Conservation (phyloP, 2,329 filamentous ascomycete genomes). For the Anthostomella pinea region DNA sequence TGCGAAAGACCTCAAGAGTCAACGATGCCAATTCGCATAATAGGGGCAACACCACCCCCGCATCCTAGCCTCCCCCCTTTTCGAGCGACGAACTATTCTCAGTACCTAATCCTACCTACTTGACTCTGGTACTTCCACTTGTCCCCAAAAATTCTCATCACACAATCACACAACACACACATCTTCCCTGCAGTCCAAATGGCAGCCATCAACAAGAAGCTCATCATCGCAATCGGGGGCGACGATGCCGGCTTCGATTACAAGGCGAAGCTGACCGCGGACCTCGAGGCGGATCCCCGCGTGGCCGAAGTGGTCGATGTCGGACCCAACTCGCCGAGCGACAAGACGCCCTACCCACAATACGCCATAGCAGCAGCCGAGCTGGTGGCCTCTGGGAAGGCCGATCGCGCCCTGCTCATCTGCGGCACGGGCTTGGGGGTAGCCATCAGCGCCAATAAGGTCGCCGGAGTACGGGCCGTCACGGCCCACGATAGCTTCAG, state of each 20-base stretch:
- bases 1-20: too few relatives aligned
- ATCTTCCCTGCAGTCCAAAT: too few relatives aligned
- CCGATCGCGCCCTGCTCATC: conserved; percentile 73
- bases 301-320: conserved; percentile 69
- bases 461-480: conserved; percentile 74
- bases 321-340: conserved; percentile 58
- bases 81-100: too few relatives aligned
- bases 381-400: conserved; percentile 56
- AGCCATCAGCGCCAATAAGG: conserved; percentile 80
- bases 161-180: not conserved
- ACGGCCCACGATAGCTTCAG: conserved; percentile 81
- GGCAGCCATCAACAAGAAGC: not conserved
- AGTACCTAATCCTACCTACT: not conserved
- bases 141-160: not conserved
- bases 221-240: conserved; percentile 8
- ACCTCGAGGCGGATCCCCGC: conserved; percentile 62
- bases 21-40: too few relatives aligned
- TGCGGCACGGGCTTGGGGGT: conserved; percentile 82
- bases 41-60: too few relatives aligned
- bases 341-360: conserved; percentile 78
- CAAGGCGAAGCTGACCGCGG: conserved; percentile 70
- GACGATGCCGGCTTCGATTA: conserved; percentile 70
- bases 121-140: not conserved
- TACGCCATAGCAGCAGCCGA: conserved; percentile 67
- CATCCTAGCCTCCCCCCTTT: too few relatives aligned